Evolutionary conservation across 768 basidiomycete genomes (phyloP), one percentile per base, ranked within the genome.

Genomic region (Boletus sp.): DNA sequence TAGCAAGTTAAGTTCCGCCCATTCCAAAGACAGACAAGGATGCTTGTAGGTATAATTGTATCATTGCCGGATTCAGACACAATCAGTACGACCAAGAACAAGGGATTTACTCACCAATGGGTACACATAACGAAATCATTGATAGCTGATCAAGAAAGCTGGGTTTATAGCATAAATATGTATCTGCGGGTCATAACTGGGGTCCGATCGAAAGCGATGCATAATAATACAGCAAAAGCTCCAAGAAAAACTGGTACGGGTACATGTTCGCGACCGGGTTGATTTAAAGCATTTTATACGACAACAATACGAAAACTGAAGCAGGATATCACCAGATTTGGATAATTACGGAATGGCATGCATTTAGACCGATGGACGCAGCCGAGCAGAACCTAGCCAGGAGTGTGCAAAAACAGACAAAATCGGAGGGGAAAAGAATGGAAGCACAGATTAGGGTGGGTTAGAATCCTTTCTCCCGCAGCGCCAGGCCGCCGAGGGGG

Each of bases 201-300:
- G 29, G 52, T 67, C 59, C 61, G 41, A 52, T 56, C 30, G 50
- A 70, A 47, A 59, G 60, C 58, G 57, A 48, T 60, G 66, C 55
- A 67, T 66, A 48, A 47, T 47, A 48, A 69, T 72, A 71, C 61
- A 72, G 59, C 60, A 59, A 70, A 50, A 61, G 48, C 50, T 67
- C 62, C 69, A 70, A 70, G 67, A 72, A 71, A 55, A 14, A 20
- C 15, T 24, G 54, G 57, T 65, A 72, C 35, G 24, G 15, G 59
- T 68, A 71, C 69, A 72, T 45, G 64, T 50, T 57, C 11, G 37
- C 45, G 50, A 60, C 54, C 52, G 46, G 41, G 14, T 54, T 53
- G 32, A 56, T 53, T 44, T 44, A 62, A 36, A 59, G 35, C 58
- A 46, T 57, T 69, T 67, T 58, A 48, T 60, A 61, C 59, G 70